phyloP scores from a whole-genome alignment of 208 protist genomes.

The Leishmania braziliensis region DNA sequence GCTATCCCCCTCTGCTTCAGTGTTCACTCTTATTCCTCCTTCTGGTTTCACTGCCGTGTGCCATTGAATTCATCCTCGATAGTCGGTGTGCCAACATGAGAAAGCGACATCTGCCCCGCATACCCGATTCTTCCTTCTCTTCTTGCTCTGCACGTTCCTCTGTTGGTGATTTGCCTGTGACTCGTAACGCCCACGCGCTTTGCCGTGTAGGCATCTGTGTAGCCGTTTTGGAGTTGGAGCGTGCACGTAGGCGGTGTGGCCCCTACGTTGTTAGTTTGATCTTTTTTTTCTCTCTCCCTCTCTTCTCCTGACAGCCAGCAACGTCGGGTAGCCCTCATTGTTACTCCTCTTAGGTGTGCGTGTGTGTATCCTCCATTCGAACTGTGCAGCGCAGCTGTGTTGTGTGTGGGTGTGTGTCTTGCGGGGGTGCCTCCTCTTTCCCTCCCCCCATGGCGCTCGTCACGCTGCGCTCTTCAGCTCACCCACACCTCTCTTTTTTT shows the following conservation, averaged over 20 bases:
- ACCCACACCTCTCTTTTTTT: neutral
- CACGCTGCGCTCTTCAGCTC: neutral
- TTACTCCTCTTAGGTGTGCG: too few species aligned
- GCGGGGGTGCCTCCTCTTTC: neutral
- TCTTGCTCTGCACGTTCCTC: neutral
- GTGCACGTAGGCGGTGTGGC: neutral
- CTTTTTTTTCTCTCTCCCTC: neutral
- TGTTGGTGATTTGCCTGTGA: neutral
- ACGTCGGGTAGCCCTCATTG: too few species aligned
- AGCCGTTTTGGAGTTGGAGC: neutral
- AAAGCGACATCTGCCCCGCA: neutral
- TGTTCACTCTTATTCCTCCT: neutral
- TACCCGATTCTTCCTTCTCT: neutral
- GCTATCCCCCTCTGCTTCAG: neutral
- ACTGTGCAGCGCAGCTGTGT: neutral
- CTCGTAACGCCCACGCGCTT: neutral
- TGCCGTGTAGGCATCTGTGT: neutral
- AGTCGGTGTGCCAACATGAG: neutral
- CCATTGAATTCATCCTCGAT: too few species aligned
- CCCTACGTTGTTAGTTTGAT: neutral
- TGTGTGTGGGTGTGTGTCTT: conserved; percentile 3
- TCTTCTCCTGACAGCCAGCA: neutral
- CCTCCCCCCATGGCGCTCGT: neutral
- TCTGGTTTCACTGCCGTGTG: neutral
- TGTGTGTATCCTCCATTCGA: too few species aligned